A percentile compares a stretch with the other conserved stretches of the same genome.
Conservation (phyloP, 2,329 filamentous ascomycete species). For the Aureobasidium sp. region DNA sequence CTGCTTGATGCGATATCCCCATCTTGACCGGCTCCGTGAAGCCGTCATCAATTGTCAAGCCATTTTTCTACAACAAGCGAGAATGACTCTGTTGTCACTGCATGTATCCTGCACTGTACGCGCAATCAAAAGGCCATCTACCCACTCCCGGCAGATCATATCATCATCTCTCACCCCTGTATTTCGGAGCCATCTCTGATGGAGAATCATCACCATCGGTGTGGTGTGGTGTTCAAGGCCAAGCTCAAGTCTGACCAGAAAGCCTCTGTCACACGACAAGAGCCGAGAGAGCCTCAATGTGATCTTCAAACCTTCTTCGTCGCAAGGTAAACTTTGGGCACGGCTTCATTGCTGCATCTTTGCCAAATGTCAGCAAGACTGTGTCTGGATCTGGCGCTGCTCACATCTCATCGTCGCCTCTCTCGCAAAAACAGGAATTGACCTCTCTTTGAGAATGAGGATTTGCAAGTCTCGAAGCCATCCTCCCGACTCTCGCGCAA, state of each 20-base stretch:
- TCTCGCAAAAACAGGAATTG: too few relatives aligned
- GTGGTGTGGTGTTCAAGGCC: not conserved
- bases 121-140: not conserved
- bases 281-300: not conserved
- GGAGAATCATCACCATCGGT: not conserved
- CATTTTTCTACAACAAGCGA: not conserved
- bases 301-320: not conserved
- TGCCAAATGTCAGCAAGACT: not conserved
- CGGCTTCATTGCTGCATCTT: not conserved
- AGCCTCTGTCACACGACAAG: not conserved
- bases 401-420: too few relatives aligned
- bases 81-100: not conserved
- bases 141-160: not conserved
- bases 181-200: not conserved
- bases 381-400: too few relatives aligned
- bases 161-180: not conserved
- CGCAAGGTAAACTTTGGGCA: not conserved
- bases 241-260: not conserved
- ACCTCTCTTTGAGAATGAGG: not conserved
- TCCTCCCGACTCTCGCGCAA: not conserved
- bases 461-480: not conserved
- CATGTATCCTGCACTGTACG: constrained; percentile 5
- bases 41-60: not conserved
- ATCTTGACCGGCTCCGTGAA: constrained; percentile 11
- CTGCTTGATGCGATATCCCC: not conserved